A percentile compares a stretch with the other conserved stretches of the same genome.
Evolutionary conservation across 208 protist species (phyloP).

Genomic region (Endotrypanum monterogeii): DNA sequence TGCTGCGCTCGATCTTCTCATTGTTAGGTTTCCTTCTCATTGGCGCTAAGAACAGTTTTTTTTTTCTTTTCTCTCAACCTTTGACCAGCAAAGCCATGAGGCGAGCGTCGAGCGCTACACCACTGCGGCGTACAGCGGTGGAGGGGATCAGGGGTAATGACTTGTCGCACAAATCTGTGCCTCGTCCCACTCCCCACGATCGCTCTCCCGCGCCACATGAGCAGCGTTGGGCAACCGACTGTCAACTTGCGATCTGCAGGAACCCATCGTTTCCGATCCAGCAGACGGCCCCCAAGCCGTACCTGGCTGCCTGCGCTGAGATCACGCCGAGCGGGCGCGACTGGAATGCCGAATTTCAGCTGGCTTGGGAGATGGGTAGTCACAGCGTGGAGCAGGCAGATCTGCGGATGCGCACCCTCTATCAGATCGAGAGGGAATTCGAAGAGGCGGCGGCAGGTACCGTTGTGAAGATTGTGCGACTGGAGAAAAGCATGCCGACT

Average conservation of each 20-base stretch:
- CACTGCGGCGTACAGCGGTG: slow-evolving; percentile 7
- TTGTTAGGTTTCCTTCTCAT: neutral
- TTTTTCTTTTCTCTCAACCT: no score
- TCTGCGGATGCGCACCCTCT: slow-evolving; percentile 43
- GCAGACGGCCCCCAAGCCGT: slow-evolving; percentile 73
- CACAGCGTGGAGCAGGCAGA: slow-evolving; percentile 57
- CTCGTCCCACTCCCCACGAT: slow-evolving; percentile 5
- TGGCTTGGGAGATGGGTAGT: slow-evolving; percentile 80
- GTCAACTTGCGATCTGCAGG: slow-evolving; percentile 63
- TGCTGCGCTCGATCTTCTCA: neutral
- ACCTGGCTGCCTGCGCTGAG: slow-evolving; percentile 60
- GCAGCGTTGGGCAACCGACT: slow-evolving; percentile 44
- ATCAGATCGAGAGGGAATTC: slow-evolving; percentile 61
- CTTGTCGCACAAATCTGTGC: slow-evolving; percentile 7
- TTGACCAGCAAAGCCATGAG: slow-evolving; percentile 5
- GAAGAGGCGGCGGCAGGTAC: slow-evolving; percentile 46
- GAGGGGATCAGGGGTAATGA: slow-evolving; percentile 8
- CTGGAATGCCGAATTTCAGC: slow-evolving; percentile 89
- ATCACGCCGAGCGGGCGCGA: slow-evolving; percentile 54
- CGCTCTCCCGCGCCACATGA: slow-evolving; percentile 27
- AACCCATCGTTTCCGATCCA: slow-evolving; percentile 76
- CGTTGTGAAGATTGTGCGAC: slow-evolving; percentile 75
- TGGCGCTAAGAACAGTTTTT: neutral
- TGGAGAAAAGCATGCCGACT: slow-evolving; percentile 74
- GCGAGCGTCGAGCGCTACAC: slow-evolving; percentile 19